Conservation (phyloP, 371 early-diverging fungal species). For the Dichotomocladium elegans region DNA sequence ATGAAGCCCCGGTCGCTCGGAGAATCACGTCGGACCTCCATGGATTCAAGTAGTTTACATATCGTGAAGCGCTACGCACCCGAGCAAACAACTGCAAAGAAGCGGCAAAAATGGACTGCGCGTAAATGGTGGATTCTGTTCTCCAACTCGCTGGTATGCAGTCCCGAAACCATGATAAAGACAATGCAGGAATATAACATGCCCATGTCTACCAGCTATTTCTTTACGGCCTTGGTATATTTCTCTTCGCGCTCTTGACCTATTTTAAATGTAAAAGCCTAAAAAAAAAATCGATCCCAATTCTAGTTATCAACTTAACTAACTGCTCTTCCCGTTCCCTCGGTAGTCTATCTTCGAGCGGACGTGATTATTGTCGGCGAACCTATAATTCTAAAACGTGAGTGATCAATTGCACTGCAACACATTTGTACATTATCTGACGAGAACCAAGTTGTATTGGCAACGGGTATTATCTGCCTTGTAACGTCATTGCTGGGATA, state of each 20-base stretch:
- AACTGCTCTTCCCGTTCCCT: background rate
- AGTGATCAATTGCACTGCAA: slow-evolving; percentile 3
- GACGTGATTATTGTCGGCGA: slow-evolving; percentile 45
- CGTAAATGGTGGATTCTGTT: slow-evolving; percentile 51
- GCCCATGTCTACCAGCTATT: no score
- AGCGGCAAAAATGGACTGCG: slow-evolving; percentile 47
- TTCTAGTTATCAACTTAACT: no score
- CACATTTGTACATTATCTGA: background rate
- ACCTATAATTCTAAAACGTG: slow-evolving; percentile 42
- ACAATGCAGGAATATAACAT: no score
- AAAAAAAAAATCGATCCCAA: background rate
- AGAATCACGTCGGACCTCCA: slow-evolving; percentile 7
- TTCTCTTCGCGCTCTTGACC: slow-evolving; percentile 36
- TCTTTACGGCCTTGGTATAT: slow-evolving; percentile 36
- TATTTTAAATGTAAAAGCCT: slow-evolving; percentile 41
- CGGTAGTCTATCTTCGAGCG: slow-evolving; percentile 41
- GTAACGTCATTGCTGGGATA: slow-evolving; percentile 48
- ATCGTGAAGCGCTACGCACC: slow-evolving; percentile 31
- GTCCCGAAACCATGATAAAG: no score
- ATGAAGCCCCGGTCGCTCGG: slow-evolving; percentile 35
- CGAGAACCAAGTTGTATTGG: slow-evolving; percentile 35
- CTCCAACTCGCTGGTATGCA: slow-evolving; percentile 49
- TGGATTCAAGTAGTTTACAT: slow-evolving; percentile 32
- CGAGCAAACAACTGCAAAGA: slow-evolving; percentile 23
- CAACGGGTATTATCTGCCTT: slow-evolving; percentile 45